These are phyloP conservation scores for Quercus lobata DNA, from an alignment of 331 rosid species.

Conservation along the genomic window DNA sequence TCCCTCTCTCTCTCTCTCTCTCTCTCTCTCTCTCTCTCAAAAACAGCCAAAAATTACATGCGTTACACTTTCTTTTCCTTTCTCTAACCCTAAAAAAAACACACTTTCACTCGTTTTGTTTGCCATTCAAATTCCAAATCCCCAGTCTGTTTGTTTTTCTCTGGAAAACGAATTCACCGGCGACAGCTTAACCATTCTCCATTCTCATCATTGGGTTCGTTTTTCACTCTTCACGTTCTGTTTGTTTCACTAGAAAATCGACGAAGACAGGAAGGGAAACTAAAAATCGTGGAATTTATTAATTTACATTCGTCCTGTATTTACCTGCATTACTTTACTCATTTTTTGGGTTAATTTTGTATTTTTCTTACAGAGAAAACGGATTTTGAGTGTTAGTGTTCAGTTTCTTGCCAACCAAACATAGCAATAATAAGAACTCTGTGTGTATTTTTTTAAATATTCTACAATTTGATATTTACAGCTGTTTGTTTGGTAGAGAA, in stretches of 20 bases:
- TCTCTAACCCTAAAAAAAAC: not conserved
- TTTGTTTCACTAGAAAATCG: conserved; percentile 15
- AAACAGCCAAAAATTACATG: too few species aligned
- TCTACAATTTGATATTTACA: too few species aligned
- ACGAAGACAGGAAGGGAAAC: not conserved
- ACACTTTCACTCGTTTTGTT: not conserved
- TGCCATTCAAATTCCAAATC: not conserved
- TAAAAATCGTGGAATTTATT: not conserved
- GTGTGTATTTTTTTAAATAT: too few species aligned
- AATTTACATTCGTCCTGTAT: not conserved
- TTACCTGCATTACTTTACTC: not conserved
- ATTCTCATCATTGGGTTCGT: not conserved
- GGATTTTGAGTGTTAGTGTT: too few species aligned
- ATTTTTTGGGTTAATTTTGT: not conserved
- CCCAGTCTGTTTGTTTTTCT: not conserved
- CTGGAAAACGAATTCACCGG: not conserved
- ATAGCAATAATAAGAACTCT: not conserved
- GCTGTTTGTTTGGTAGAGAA: too few species aligned
- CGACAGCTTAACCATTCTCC: not conserved
- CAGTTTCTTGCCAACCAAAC: not conserved
- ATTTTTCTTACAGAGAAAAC: not conserved
- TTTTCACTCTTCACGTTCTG: not conserved
- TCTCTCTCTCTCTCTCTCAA: not conserved
- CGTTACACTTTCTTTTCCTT: too few species aligned
- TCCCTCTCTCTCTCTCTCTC: not conserved